Evolutionary conservation across 805 yeast species (phyloP), one percentile per base, ranked within the genome.

Genomic region (Wickerhamomyces subpelliculosus): DNA sequence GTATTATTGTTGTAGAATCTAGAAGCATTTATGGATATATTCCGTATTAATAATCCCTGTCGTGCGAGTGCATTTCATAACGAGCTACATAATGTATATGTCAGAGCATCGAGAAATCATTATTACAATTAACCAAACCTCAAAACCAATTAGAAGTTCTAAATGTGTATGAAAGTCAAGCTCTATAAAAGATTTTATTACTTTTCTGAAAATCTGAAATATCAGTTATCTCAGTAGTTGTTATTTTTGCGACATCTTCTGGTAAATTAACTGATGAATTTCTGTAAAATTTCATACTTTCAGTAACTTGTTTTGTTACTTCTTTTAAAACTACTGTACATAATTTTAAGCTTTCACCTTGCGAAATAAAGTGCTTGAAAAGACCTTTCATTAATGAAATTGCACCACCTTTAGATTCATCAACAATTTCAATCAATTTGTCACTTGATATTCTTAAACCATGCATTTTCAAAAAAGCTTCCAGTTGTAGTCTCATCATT

Each of bases 401-500:
- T 5, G 69, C 62, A 4, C 62, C 66, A 0, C 70, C 67, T 0
- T 65, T 54, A 7, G 73, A 47, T 6, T 46, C 47, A 2, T 61
- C 57, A 1, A 73, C 55, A 4, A 75, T 65, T 11, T 55, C 59
- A 6, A 51, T 47, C 19, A 75, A 43, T 21, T 59, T 63, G 1
- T 64, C 65, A 8, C 58, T 52, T 7, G 69, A 58, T 8, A 75
- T 71, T 3, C 70, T 62, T 18, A 75, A 49, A 0, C 78, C 78
- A 37, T 72, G 68, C 44, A 68, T 60, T 22, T 64, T 66, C 32
- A 75, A 51, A 38, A 72, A 70, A 5, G 62, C 55, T 37, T 66
- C 70, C 9, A 74, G 30, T 36, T 70, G 74, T 20, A 68, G 47
- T 17, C 55, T 57, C 32, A 67, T 52, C 38, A 60, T 50, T 27